Evolutionary conservation across 768 basidiomycete genomes (phyloP).

Genomic region (Lentinula raphanica): DNA sequence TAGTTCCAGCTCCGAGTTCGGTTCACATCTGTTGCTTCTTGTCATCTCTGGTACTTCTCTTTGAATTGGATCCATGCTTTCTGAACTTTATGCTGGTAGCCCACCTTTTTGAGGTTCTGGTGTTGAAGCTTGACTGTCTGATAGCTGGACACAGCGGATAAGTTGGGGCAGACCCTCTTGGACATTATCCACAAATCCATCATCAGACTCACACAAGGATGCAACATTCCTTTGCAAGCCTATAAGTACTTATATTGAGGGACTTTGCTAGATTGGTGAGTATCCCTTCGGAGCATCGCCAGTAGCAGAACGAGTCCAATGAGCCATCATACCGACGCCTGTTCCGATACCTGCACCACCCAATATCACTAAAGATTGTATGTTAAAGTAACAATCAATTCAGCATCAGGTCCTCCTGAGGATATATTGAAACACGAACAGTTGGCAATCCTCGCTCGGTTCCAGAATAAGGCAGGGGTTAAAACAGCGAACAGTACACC

Average conservation of each 20-base stretch:
- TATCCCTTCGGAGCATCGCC: slow-evolving; percentile 43
- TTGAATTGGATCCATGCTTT: neutral
- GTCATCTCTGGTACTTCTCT: neutral
- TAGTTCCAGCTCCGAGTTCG: neutral
- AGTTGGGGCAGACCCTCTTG: too few relatives aligned
- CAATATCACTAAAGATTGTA: slow-evolving; percentile 49
- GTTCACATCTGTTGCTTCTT: neutral
- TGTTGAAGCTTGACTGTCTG: too few relatives aligned
- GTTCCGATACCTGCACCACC: slow-evolving; percentile 70
- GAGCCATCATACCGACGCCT: slow-evolving; percentile 52
- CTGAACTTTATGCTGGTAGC: too few relatives aligned
- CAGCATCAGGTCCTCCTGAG: too few relatives aligned
- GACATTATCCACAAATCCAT: too few relatives aligned
- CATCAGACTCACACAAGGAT: too few relatives aligned
- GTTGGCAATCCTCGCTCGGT: slow-evolving; percentile 54
- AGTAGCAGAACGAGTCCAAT: slow-evolving; percentile 47
- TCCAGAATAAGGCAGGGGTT: slow-evolving; percentile 71
- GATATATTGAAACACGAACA: slow-evolving; percentile 44
- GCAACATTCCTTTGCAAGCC: too few relatives aligned
- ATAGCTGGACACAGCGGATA: too few relatives aligned
- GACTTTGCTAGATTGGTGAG: neutral
- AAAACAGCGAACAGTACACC: slow-evolving; percentile 57
- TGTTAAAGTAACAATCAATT: neutral
- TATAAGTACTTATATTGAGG: too few relatives aligned
- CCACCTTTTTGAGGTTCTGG: too few relatives aligned